Evolutionary conservation across 164 flowering plant genomes (phyloP).

Genomic region (Akebia trifoliata): DNA sequence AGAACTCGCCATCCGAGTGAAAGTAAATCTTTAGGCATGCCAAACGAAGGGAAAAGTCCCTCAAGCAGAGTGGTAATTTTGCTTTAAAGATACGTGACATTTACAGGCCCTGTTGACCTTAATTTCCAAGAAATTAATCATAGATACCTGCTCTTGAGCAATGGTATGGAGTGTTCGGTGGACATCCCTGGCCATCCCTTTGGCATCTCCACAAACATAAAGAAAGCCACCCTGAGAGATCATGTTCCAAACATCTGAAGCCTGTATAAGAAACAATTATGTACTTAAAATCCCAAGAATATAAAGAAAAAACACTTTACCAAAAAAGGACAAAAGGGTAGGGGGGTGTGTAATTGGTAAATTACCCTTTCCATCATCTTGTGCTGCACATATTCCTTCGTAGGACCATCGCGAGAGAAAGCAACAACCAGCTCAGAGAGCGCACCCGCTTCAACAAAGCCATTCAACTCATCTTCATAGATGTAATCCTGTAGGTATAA

Average conservation of each 20-base stretch:
- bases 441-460: conserved; percentile 62
- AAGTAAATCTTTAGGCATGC: neutral
- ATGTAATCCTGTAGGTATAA: conserved; percentile 64
- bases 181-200: conserved; percentile 97
- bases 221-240: conserved; percentile 79
- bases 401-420: conserved; percentile 88
- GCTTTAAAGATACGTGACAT: no score
- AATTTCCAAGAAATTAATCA: neutral
- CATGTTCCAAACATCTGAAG: conserved; percentile 72
- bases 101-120: no score
- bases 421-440: conserved; percentile 79
- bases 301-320: neutral
- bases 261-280: conserved; percentile 34
- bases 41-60: neutral
- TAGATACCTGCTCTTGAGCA: conserved; percentile 95
- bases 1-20: neutral
- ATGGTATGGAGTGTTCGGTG: conserved; percentile 93
- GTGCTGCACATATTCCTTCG: conserved; percentile 92
- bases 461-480: conserved; percentile 78
- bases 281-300: neutral
- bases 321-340: neutral
- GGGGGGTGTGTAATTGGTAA: neutral
- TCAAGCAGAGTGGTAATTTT: neutral
- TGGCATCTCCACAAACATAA: conserved; percentile 99
- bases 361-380: conserved; percentile 88